Evolutionary conservation across 495 filamentous ascomycete genomes (phyloP).

Genomic region (Penicillium roqueforti): DNA sequence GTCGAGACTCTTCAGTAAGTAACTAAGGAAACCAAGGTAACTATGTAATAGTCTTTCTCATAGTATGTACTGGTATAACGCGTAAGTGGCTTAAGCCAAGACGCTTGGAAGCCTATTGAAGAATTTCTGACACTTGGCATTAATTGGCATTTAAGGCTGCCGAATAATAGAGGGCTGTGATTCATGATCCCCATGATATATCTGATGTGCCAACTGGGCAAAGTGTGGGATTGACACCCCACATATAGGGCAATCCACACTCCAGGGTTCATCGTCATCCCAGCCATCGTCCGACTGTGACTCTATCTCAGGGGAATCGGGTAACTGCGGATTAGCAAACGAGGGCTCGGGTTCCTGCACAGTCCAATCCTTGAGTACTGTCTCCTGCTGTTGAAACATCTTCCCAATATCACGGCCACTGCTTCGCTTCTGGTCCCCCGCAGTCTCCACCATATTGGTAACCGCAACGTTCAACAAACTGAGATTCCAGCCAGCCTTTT

Average conservation of each 20-base stretch:
- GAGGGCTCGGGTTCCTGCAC: constrained; percentile 5
- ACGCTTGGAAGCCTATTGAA: not conserved
- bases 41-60: too few relatives aligned
- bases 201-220: constrained; percentile 66
- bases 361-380: constrained; percentile 58
- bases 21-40: too few relatives aligned
- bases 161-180: too few relatives aligned
- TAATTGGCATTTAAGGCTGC: constrained; percentile 7
- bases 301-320: constrained; percentile 10
- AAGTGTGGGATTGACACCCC: constrained; percentile 64
- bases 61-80: not conserved
- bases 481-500: constrained; percentile 68
- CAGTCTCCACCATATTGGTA: constrained; percentile 72
- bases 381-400: constrained; percentile 69
- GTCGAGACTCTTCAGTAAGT: too few relatives aligned
- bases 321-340: not conserved
- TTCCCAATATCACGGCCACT: constrained; percentile 56
- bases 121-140: not conserved
- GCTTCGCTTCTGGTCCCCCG: constrained; percentile 46
- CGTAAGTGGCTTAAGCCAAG: constrained; percentile 6
- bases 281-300: constrained; percentile 14
- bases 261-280: constrained; percentile 38
- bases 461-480: constrained; percentile 82
- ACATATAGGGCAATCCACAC: constrained; percentile 53
- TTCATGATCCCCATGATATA: too few relatives aligned